Evolutionary conservation across 805 yeast species (phyloP), one percentile per base, ranked within the genome.

Genomic region (Saccharomyces jurei): DNA sequence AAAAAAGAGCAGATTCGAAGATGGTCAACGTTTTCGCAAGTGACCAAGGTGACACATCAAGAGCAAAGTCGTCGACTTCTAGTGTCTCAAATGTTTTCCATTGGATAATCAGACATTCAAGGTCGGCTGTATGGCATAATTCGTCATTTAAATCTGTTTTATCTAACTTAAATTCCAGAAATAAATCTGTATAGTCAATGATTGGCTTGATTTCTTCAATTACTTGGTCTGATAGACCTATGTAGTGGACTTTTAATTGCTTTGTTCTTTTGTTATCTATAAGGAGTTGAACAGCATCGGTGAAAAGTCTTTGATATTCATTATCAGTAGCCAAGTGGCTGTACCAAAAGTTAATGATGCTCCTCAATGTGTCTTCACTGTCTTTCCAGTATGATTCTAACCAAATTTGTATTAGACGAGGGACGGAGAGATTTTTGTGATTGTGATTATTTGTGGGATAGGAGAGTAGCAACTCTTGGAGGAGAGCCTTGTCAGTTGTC

Each of bases 1-100:
- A 74, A 68, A 83, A 87, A 50, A 87, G 76, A 46, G 76, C 77
- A 1, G 87, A 81, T 65, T 87, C 96, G 57, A 87, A 79, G 21
- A 86, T 70, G 0, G 94, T 86, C 49, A 87, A 71, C 60, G 87
- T 94, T 63, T 86, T 87, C 2, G 94, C 91, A 26, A 86, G 73
- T 61, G 87, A 94, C 60, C 86, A 72, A 0, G 89, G 84, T 65
- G 85, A 86, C 60, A 83, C 75, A 56, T 84, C 75, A 5, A 65
- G 60, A n/a, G 22, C 44, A 6, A 36, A 36, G 22, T 22, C 22
- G 9, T 36, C 44, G 9, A 17, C 44, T n/a, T 36, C 44, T 36
- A 21, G 44, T 2, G 6, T 6, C 4, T 36, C 13, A 4, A 25
- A 22, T 17, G 3, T 10, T 36, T 36, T 36, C 44, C 44, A 36